Evolutionary conservation across 345 rosid genomes (phyloP).

Genomic region (Brassica rapa): DNA sequence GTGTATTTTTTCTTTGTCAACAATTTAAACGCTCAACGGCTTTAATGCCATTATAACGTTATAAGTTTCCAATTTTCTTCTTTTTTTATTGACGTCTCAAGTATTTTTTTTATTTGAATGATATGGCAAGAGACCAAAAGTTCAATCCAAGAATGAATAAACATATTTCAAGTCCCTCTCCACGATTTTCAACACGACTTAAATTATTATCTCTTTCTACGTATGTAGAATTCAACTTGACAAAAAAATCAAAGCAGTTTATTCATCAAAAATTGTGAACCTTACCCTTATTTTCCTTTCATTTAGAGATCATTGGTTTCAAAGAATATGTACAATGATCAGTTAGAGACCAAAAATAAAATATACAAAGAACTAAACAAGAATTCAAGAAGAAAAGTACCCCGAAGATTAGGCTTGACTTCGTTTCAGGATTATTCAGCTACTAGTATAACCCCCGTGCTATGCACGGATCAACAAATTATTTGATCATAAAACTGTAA

Average conservation of each 20-base stretch:
- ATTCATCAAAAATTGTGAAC: slow-evolving; percentile 19
- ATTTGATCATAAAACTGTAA: no score
- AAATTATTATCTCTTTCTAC: neutral
- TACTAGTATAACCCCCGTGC: no score
- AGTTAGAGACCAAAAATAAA: slow-evolving; percentile 12
- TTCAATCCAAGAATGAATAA: slow-evolving; percentile 11
- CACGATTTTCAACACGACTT: slow-evolving; percentile 3
- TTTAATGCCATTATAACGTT: neutral
- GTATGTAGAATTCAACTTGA: neutral
- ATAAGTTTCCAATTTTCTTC: neutral
- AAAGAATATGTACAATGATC: slow-evolving; percentile 15
- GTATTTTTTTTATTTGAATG: neutral
- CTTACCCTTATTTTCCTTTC: neutral
- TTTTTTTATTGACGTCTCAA: neutral
- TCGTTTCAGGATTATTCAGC: neutral
- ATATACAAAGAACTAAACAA: neutral
- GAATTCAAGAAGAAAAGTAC: neutral
- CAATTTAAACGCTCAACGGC: neutral
- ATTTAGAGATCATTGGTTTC: slow-evolving; percentile 2
- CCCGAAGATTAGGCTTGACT: neutral
- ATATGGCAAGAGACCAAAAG: neutral
- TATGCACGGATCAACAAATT: no score
- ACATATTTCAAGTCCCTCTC: slow-evolving; percentile 27
- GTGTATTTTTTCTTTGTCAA: neutral
- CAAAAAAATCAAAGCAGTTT: slow-evolving; percentile 4